These are phyloP conservation scores for Cytospora piceicola DNA, from an alignment of 2,329 filamentous ascomycete genomes.

Conservation along the genomic window DNA sequence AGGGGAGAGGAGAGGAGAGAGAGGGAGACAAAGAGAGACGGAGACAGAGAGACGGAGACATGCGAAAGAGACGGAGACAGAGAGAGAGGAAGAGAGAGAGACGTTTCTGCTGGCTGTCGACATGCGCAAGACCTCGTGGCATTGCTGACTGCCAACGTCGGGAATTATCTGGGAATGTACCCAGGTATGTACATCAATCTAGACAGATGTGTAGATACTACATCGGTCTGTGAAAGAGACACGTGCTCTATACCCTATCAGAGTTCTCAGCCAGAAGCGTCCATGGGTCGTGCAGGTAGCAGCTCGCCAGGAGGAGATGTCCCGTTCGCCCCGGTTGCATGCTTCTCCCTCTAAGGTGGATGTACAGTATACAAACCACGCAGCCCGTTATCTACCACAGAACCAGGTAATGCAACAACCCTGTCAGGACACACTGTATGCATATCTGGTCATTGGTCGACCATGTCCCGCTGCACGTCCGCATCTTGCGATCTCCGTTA, in stretches of 20 bases:
- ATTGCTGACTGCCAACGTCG: slow-evolving; percentile 3
- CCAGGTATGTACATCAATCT: neutral
- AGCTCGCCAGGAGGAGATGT: neutral
- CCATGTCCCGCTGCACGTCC: slow-evolving; percentile 1
- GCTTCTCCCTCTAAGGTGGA: neutral
- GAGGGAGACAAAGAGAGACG: too few species aligned
- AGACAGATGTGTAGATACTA: neutral
- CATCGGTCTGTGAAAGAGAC: neutral
- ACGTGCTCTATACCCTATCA: neutral
- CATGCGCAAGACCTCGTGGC: slow-evolving; percentile 3
- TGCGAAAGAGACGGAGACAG: too few species aligned
- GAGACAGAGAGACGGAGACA: too few species aligned
- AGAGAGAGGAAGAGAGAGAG: too few species aligned
- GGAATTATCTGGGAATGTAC: neutral
- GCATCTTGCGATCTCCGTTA: slow-evolving; percentile 4
- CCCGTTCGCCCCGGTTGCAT: neutral
- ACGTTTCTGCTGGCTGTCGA: neutral
- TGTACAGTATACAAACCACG: neutral
- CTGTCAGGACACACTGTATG: neutral
- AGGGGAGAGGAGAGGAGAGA: too few species aligned
- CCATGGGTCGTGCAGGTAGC: neutral
- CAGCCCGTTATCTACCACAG: neutral
- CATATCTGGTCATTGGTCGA: neutral
- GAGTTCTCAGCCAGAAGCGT: neutral
- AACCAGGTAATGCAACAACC: neutral